These are phyloP conservation scores for Inga leiocalycina DNA, from an alignment of 306 rosid species.

Conservation along the genomic window DNA sequence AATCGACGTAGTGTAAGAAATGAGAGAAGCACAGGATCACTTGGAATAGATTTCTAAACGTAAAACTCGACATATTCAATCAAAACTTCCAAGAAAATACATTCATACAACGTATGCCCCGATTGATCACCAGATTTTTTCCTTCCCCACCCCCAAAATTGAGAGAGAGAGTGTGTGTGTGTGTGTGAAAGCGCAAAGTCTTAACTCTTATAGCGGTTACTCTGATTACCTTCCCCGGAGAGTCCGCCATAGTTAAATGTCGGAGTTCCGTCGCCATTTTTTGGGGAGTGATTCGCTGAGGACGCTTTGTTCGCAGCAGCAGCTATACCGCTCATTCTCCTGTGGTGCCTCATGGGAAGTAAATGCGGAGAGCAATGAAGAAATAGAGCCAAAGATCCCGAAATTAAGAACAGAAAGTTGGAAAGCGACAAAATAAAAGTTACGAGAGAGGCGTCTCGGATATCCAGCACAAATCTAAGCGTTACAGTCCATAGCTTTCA, in stretches of 20 bases:
- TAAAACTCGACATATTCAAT: neutral
- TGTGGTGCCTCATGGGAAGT: slow-evolving; percentile 17
- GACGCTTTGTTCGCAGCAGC: neutral
- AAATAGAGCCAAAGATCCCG: neutral
- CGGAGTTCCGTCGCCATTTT: neutral
- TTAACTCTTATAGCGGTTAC: slow-evolving; percentile 17
- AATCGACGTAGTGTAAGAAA: neutral
- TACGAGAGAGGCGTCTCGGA: slow-evolving; percentile 26
- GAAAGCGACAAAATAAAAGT: slow-evolving; percentile 23
- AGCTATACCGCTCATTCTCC: slow-evolving; percentile 24
- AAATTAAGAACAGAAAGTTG: neutral
- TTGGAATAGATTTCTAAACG: neutral
- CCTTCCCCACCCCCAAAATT: neutral
- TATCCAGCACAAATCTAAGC: slow-evolving; percentile 12
- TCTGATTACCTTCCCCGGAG: neutral
- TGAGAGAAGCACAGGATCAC: neutral
- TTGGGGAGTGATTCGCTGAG: neutral
- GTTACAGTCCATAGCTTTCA: slow-evolving; percentile 15
- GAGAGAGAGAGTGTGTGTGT: neutral
- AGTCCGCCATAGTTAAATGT: neutral
- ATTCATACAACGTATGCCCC: neutral
- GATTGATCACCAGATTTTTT: neutral
- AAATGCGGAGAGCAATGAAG: neutral
- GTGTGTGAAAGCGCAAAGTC: neutral
- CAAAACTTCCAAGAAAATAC: neutral